Percentiles rank a stretch among this genome's conserved stretches.
Evolutionary conservation across 768 basidiomycete species (phyloP).

Genomic region (Trametes sanguinea): DNA sequence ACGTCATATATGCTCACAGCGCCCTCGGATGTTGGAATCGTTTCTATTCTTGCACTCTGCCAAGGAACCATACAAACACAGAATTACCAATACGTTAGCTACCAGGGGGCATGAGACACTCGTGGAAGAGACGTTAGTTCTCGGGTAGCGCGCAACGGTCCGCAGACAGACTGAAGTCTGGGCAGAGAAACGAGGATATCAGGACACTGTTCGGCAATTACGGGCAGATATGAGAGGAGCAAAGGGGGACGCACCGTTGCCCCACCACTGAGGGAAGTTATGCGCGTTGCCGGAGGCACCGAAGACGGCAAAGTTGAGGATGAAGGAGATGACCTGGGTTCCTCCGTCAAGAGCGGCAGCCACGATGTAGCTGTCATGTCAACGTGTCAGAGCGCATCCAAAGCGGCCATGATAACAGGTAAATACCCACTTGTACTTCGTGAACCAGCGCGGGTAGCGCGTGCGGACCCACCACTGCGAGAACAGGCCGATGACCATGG

Average conservation of each 20-base stretch:
- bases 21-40: not conserved
- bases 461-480: slow-evolving; percentile 48
- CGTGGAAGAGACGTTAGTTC: slow-evolving; percentile 5
- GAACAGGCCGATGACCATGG: slow-evolving; percentile 47
- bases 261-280: slow-evolving; percentile 33
- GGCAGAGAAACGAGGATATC: not conserved
- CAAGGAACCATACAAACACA: not conserved
- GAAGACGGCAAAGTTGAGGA: slow-evolving; percentile 37
- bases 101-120: not conserved
- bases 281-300: slow-evolving; percentile 32
- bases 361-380: slow-evolving; percentile 38
- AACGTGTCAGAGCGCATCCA: not conserved
- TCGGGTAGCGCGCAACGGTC: slow-evolving; percentile 28
- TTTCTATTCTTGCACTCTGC: slow-evolving; percentile 5
- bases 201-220: not conserved
- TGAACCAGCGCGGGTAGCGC: slow-evolving; percentile 42
- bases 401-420: not conserved
- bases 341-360: slow-evolving; percentile 43
- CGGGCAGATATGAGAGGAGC: no score
- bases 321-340: slow-evolving; percentile 40
- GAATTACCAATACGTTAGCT: slow-evolving; percentile 8
- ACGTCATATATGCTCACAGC: not conserved
- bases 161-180: slow-evolving; percentile 30
- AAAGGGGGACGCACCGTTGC: slow-evolving; percentile 24
- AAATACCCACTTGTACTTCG: slow-evolving; percentile 35